Evolutionary conservation across 495 filamentous ascomycete genomes (phyloP).

Genomic region (Astrocystis sublimbata): DNA sequence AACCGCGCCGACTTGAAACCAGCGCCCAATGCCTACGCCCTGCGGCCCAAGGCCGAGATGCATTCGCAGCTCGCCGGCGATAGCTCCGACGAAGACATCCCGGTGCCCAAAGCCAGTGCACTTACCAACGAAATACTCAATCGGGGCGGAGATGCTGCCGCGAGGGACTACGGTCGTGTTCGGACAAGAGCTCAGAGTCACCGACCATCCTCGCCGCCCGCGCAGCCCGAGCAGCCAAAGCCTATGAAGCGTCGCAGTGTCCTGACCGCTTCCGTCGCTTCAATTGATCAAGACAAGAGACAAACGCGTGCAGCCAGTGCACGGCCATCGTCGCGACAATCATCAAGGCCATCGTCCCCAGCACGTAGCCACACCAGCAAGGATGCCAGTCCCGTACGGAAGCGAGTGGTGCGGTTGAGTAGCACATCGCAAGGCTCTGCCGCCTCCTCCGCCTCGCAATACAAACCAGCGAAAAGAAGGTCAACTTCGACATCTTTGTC

Average conservation of each 20-base stretch:
- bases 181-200: constrained; percentile 53
- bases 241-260: constrained; percentile 37
- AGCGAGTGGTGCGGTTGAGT: constrained; percentile 62
- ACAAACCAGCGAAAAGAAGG: constrained; percentile 37
- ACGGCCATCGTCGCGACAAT: constrained; percentile 38
- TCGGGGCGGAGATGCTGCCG: constrained; percentile 55
- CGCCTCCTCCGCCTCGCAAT: constrained; percentile 23
- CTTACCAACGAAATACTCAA: constrained; percentile 74
- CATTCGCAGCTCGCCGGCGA: constrained; percentile 43
- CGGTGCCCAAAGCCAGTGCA: constrained; percentile 76
- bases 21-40: constrained; percentile 21
- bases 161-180: constrained; percentile 60
- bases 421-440: constrained; percentile 36
- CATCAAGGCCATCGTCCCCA: constrained; percentile 40
- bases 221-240: constrained; percentile 42
- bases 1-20: constrained; percentile 43
- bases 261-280: constrained; percentile 32
- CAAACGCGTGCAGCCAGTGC: constrained; percentile 41
- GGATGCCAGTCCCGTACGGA: constrained; percentile 45
- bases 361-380: constrained; percentile 30
- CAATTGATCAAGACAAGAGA: constrained; percentile 36
- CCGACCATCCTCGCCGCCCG: constrained; percentile 53
- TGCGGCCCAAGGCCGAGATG: constrained; percentile 27
- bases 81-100: constrained; percentile 75
- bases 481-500: constrained; percentile 28